A percentile compares a stretch with the other conserved stretches of the same genome.
These are phyloP conservation scores for Seminavis robusta DNA, from an alignment of 108 stramenopile species.

Conservation along the genomic window DNA sequence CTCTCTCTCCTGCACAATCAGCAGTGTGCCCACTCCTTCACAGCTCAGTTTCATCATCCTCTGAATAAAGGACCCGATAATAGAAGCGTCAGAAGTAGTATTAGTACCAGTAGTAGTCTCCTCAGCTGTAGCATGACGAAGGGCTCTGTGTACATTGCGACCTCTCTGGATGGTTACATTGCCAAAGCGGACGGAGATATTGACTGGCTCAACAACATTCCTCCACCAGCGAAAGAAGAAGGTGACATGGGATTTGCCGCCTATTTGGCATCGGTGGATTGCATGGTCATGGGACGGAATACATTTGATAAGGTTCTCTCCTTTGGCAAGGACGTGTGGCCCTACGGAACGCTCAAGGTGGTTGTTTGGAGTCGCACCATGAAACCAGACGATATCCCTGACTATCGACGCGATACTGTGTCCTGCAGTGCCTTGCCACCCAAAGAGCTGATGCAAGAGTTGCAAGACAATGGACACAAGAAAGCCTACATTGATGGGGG, in stretches of 20 bases:
- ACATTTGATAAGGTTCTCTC: conserved; percentile 47
- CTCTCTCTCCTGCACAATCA: no score
- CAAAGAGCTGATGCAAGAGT: conserved; percentile 14
- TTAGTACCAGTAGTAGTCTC: no score
- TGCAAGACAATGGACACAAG: conserved; percentile 27
- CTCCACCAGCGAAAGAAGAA: conserved; percentile 24
- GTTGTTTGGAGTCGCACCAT: conserved; percentile 30
- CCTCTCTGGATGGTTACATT: conserved; percentile 46
- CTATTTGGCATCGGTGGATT: conserved; percentile 39
- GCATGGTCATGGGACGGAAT: conserved; percentile 50
- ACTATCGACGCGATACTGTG: conserved; percentile 14
- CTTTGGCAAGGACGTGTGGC: conserved; percentile 44
- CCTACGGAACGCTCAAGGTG: conserved; percentile 32
- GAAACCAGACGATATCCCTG: conserved; percentile 25
- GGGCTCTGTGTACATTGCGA: conserved; percentile 38
- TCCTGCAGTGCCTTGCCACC: conserved; percentile 9
- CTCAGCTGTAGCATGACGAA: no score
- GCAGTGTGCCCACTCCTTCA: no score
- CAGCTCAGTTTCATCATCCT: no score
- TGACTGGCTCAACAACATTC: conserved; percentile 34
- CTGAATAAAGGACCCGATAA: no score
- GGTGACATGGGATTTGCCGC: conserved; percentile 44
- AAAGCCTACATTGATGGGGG: conserved; percentile 43
- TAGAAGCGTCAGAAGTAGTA: no score
- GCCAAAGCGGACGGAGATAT: conserved; percentile 31